A percentile compares a stretch with the other conserved stretches of the same genome.
Conservation (phyloP, 2,329 filamentous ascomycete species). For the Capronia epimyces region DNA sequence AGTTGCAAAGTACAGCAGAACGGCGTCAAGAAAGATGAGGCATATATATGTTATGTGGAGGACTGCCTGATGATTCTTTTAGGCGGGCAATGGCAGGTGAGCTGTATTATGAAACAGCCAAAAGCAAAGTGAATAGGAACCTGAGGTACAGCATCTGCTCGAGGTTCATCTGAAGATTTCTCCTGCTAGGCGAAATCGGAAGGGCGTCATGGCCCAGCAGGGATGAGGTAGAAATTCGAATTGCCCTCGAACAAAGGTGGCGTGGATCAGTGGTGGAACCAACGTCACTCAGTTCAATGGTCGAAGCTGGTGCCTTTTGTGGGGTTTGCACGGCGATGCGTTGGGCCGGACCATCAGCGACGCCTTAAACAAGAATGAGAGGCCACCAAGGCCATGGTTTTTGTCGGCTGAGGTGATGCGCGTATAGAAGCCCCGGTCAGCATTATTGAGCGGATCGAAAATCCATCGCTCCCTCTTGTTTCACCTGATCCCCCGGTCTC, state of each 20-base stretch:
- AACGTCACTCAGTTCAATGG: conserved; percentile 13
- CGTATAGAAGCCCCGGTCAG: background rate
- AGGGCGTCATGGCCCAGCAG: conserved; percentile 12
- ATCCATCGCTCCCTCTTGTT: background rate
- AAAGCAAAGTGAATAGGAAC: conserved; percentile 1
- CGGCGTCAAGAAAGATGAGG: background rate
- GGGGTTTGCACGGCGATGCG: conserved; percentile 5
- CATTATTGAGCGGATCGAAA: no score
- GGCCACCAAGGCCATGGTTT: background rate
- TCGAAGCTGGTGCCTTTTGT: conserved; percentile 6
- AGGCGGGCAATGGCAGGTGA: no score
- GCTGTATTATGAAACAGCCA: background rate
- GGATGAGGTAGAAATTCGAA: conserved; percentile 15
- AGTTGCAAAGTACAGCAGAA: background rate
- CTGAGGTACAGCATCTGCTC: background rate
- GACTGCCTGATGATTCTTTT: no score
- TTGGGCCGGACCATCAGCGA: background rate
- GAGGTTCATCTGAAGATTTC: background rate
- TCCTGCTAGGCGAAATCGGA: conserved; percentile 11
- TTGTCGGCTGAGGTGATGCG: background rate
- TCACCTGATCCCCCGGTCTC: background rate
- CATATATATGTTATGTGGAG: background rate
- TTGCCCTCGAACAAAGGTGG: conserved; percentile 13
- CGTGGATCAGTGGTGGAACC: conserved; percentile 25
- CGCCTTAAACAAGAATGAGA: background rate